Evolutionary conservation across 108 stramenopile genomes (phyloP).

Genomic region (Skeletonema tropicum): DNA sequence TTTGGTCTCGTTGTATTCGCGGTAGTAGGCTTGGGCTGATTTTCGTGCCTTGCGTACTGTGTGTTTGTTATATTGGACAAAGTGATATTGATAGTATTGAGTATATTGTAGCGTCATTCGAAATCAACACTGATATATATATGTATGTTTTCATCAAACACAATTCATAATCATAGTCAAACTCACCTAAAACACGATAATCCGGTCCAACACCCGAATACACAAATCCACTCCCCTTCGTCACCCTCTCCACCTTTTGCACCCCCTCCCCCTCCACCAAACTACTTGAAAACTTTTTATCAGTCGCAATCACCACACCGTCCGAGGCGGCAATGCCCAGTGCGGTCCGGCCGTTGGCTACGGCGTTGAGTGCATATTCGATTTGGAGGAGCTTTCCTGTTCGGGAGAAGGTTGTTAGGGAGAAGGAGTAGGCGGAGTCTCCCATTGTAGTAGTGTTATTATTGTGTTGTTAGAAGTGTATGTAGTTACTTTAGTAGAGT

Average conservation of each 20-base stretch:
- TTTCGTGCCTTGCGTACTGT: conserved; percentile 94
- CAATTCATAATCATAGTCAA: too few species aligned
- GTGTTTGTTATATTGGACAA: not conserved
- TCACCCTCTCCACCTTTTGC: conserved; percentile 90
- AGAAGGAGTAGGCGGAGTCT: conserved; percentile 97
- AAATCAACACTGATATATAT: too few species aligned
- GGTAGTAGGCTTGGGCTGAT: conserved; percentile 89
- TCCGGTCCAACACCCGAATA: conserved; percentile 99
- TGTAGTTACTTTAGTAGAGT: too few species aligned
- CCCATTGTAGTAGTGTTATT: conserved; percentile 70
- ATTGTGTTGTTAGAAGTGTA: too few species aligned
- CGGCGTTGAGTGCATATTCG: conserved; percentile 98
- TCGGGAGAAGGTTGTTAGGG: conserved; percentile 97
- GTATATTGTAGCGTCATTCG: too few species aligned
- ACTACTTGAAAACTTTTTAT: conserved; percentile 92
- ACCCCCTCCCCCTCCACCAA: conserved; percentile 91
- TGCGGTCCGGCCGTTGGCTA: conserved; percentile 95
- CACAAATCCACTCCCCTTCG: conserved; percentile 91
- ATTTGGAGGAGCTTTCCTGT: conserved; percentile 99
- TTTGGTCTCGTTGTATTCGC: conserved; percentile 90
- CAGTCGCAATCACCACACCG: conserved; percentile 98
- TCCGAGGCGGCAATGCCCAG: conserved; percentile 97
- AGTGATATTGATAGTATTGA: too few species aligned
- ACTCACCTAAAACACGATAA: conserved; percentile 95
- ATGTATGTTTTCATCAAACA: too few species aligned